Conservation (phyloP, 2,329 filamentous ascomycete species). For the Moelleriella libera region DNA sequence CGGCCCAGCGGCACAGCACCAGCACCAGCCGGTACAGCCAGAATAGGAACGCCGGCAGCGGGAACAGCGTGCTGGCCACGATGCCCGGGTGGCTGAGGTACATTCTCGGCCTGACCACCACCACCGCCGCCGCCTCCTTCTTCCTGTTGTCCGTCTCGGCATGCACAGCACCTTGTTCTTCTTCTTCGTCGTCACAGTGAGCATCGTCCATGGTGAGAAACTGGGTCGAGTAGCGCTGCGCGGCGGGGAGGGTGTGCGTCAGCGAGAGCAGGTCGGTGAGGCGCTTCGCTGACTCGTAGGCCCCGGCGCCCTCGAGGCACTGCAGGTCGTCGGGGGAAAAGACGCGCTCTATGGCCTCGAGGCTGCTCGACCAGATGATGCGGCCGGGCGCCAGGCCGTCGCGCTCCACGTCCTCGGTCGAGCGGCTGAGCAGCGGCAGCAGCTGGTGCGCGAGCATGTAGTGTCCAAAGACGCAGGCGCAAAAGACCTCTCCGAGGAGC, state of each 20-base stretch:
- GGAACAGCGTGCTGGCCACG: slow-evolving; percentile 68
- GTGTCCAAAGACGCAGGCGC: slow-evolving; percentile 88
- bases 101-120: slow-evolving; percentile 37
- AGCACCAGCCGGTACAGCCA: slow-evolving; percentile 55
- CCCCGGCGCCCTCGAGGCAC: slow-evolving; percentile 41
- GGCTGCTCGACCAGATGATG: slow-evolving; percentile 75
- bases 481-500: slow-evolving; percentile 67
- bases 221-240: slow-evolving; percentile 36
- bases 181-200: no score
- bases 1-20: slow-evolving; percentile 59
- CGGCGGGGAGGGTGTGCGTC: slow-evolving; percentile 53
- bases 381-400: slow-evolving; percentile 38
- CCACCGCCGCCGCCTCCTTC: no score
- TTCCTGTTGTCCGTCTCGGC: no score
- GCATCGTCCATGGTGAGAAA: slow-evolving; percentile 29
- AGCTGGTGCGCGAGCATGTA: slow-evolving; percentile 78
- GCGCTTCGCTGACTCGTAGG: slow-evolving; percentile 82
- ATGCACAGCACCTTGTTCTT: no score
- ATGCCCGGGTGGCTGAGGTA: slow-evolving; percentile 82
- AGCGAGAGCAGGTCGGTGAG: slow-evolving; percentile 75
- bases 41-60: slow-evolving; percentile 54
- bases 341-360: slow-evolving; percentile 46
- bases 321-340: slow-evolving; percentile 65
- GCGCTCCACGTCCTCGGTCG: slow-evolving; percentile 9
- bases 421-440: slow-evolving; percentile 53